phyloP scores from a whole-genome alignment of 768 basidiomycete genomes.

The Guyanaporus albipodus region DNA sequence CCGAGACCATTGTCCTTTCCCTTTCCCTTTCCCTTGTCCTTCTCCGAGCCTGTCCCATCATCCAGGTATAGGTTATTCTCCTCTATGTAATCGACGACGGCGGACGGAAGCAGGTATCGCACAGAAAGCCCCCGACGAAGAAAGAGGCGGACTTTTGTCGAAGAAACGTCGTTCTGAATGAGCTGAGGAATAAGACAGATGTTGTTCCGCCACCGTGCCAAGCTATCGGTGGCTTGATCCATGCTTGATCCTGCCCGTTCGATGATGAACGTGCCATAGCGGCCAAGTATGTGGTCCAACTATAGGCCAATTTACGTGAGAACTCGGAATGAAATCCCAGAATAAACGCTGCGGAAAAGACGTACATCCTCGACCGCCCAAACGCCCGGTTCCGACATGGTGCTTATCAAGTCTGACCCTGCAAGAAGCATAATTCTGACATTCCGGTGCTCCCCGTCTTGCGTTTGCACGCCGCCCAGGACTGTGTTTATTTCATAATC shows the following conservation, averaged over 20 bases:
- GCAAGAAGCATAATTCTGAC: slow-evolving; percentile 92
- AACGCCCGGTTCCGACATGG: slow-evolving; percentile 97
- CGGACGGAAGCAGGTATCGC: slow-evolving; percentile 85
- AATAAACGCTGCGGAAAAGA: slow-evolving; percentile 16
- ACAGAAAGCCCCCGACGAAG: slow-evolving; percentile 76
- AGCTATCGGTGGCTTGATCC: slow-evolving; percentile 71
- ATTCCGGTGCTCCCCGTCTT: slow-evolving; percentile 69
- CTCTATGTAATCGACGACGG: slow-evolving; percentile 94
- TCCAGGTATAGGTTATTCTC: slow-evolving; percentile 74
- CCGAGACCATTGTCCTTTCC: slow-evolving; percentile 29
- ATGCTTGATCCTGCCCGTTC: slow-evolving; percentile 94
- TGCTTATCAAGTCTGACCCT: slow-evolving; percentile 96
- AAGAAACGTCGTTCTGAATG: slow-evolving; percentile 96
- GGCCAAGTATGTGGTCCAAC: slow-evolving; percentile 95
- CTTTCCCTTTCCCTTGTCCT: slow-evolving; percentile 36
- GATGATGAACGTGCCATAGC: slow-evolving; percentile 92
- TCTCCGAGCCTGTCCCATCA: slow-evolving; percentile 39
- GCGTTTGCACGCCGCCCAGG: slow-evolving; percentile 71
- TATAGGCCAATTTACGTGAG: slow-evolving; percentile 32
- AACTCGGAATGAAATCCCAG: slow-evolving; percentile 8
- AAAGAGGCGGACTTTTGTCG: slow-evolving; percentile 86
- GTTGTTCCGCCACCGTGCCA: slow-evolving; percentile 76
- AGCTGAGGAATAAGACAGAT: slow-evolving; percentile 91
- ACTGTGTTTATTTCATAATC: slow-evolving; percentile 89
- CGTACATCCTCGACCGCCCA: slow-evolving; percentile 94